Evolutionary conservation across 345 rosid genomes (phyloP).

Genomic region (Aquilaria sinensis): DNA sequence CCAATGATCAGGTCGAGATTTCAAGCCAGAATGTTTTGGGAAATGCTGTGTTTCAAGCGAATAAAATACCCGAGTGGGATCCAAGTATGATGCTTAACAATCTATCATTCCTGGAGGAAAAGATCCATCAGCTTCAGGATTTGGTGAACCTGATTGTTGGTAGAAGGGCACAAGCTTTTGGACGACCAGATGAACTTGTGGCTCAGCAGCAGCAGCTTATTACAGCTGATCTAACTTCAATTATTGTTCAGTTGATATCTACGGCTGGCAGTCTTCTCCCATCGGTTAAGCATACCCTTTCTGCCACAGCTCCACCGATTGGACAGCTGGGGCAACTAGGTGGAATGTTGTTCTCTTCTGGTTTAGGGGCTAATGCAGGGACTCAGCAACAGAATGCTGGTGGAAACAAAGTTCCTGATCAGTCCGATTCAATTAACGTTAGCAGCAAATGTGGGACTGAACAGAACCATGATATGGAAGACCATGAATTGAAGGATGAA

Average conservation of each 20-base stretch:
- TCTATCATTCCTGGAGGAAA: conserved; percentile 68
- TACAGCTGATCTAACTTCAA: conserved; percentile 77
- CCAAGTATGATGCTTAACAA: conserved; percentile 60
- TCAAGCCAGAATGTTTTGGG: conserved; percentile 20
- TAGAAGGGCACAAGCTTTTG: conserved; percentile 37
- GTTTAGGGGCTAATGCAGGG: conserved; percentile 26
- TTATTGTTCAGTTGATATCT: conserved; percentile 79
- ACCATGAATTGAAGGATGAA: conserved; percentile 72
- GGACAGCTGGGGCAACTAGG: conserved; percentile 45
- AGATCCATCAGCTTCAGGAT: conserved; percentile 73
- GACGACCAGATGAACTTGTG: conserved; percentile 42
- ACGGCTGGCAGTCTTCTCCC: conserved; percentile 92
- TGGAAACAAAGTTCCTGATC: conserved; percentile 28
- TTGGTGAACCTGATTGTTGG: conserved; percentile 58
- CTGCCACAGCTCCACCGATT: conserved; percentile 28
- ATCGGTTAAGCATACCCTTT: conserved; percentile 54
- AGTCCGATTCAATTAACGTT: conserved; percentile 5
- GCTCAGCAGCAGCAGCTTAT: conserved; percentile 72
- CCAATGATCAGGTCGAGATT: conserved; percentile 24
- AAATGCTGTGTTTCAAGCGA: conserved; percentile 28
- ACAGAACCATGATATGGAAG: conserved; percentile 41
- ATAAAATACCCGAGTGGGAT: conserved; percentile 64
- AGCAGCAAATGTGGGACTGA: conserved; percentile 16
- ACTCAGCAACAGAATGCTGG: conserved; percentile 23
- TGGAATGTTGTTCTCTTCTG: conserved; percentile 35